Base-by-base conservation (phyloP, 345 rosid species). In the Sonneratia alba region DNA sequence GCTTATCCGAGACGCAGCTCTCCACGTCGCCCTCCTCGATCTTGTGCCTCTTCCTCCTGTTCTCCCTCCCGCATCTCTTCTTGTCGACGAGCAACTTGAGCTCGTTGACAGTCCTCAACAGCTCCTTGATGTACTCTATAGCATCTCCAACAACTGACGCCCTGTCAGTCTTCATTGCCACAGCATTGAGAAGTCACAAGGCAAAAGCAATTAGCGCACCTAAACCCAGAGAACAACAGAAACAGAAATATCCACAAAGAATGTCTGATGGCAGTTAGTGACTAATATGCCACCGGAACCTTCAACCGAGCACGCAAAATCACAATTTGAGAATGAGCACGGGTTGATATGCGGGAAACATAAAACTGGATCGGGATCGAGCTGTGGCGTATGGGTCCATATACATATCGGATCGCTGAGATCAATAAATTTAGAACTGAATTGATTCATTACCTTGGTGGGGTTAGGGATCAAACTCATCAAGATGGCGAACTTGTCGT, bases 141-240 rank as follows among this genome's bases (percentile, higher is more conserved):
- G 97, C 97, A 66, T 90, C 96, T 73, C 83, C 93, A 71, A 95
- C 88, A 55, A 89, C 69, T 0, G 97, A 87, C 53, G 97, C 97
- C 80, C 93, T 85, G 76, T 95, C 96, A 69, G 56, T 77, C 97
- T 94, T 67, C 69, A 61, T 22, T 27, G 7, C 66, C 36, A 11
- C 66, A 32, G 16, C 66, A 27, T 62, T 27, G 18, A 27, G 37
- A 32, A 32, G 7, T 34, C 66, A 62, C 66, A 61, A 10, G 12
- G 11, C 16, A 27, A 13, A 32, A 27, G 18, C 3, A 18, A 55
- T 55, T 18, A 55, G 22, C 6, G 3, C 59, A 51, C 13, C 56
- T 3, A 12, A 13, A 51, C 18, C 56, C 56, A 55, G 7, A n/a
- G 27, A 47, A 47, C 51, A 47, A 9, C 6, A 53, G 8, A 53